Base-by-base conservation (phyloP, 768 basidiomycete species). In the Amanita pallidorosea region DNA sequence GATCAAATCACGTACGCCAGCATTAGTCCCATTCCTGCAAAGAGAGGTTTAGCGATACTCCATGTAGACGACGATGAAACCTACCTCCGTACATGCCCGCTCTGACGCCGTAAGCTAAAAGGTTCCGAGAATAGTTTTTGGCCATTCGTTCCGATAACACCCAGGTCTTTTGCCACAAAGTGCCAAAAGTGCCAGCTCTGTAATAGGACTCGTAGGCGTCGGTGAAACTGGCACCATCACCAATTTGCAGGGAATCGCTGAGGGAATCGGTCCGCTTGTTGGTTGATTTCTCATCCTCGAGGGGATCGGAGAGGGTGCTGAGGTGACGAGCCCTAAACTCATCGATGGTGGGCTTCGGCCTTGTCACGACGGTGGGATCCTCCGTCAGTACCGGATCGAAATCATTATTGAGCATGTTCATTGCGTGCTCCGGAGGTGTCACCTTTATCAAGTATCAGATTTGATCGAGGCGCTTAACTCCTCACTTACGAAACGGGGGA, bases 381-480 rank as follows among this genome's bases (percentile, higher is more conserved):
- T 47, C 37, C n/a, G 37, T 47, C 46, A 47, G 58, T 42, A 9
- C 57, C 58, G 17, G 46, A 48, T 7, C 55, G 49, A 78, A 78
- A 52, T 78, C 76, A 29, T 63, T 66, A 56, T 75, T 76, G 46
- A 82, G 67, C 53, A 80, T 68, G 57, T 77, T 76, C 61, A 84
- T 72, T 0, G 79, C 75, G 49, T 81, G 79, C 55, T 83, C 81
- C 0, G 73, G 69, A 0, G 82, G 81, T 27, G 77, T 78, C 45
- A 63, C 68, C 65, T 75, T 61, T 37, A 20, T 17, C 1, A 38
- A 18, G 37, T n/a, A 17, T 38, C 37, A 38, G 37, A 11, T 20
- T 18, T 17, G 7, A 20, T 38, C 18, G 6, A 18, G 15, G 35
- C 6, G 8, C 13, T 15, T 43, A 63, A 58, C 6, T 65, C 61